Base-by-base conservation (phyloP, 164 flowering plant genomes). In the Pachysandra terminalis region DNA sequence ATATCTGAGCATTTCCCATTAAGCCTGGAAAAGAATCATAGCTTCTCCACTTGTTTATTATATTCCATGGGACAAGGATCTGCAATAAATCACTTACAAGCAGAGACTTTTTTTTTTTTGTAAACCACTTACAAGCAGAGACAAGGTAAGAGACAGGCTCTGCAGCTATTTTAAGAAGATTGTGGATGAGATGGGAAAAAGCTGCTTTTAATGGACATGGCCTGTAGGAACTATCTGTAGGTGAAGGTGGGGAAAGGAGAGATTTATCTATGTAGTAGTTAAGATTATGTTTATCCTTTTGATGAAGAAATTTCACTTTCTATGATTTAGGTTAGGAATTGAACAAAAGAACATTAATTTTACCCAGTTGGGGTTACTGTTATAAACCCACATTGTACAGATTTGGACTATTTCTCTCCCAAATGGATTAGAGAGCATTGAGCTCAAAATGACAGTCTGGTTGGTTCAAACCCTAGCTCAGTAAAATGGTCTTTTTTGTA, bases 131-230 rank as follows among this genome's bases (percentile, higher is more conserved):
- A 52, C 66, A 28, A 72, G 73, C 67, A 78, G 80, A n/a, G n/a
- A 78, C 81, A n/a, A 81, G 40, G 72, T 63, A 48, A 63, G 72
- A 61, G 81, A 73, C 84, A 78, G 61, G 51, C 17, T 65, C 77
- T 61, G 74, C 60, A 67, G 53, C 19, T 56, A 61, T 32, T 59
- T 40, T 72, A 73, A 49, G 23, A 53, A 76, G 65, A 62, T 66
- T 60, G 68, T 55, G 22, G 64, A 67, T 71, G 73, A 63, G 54
- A 26, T 69, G 67, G 25, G 23, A 53, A 35, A 19, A 35, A 55
- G 59, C 27, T 37, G 24, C 9, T 55, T 59, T 64, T 27, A 56
- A 56, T 56, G 59, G 61, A 32, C 25, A 9, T 27, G 26, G 21
- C 45, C 16, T 65, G 59, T 52, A 65, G 59, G 58, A 53, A 56